These are phyloP conservation scores for Spergularia bocconei DNA, from an alignment of 148 eudicot species.

Conservation along the genomic window DNA sequence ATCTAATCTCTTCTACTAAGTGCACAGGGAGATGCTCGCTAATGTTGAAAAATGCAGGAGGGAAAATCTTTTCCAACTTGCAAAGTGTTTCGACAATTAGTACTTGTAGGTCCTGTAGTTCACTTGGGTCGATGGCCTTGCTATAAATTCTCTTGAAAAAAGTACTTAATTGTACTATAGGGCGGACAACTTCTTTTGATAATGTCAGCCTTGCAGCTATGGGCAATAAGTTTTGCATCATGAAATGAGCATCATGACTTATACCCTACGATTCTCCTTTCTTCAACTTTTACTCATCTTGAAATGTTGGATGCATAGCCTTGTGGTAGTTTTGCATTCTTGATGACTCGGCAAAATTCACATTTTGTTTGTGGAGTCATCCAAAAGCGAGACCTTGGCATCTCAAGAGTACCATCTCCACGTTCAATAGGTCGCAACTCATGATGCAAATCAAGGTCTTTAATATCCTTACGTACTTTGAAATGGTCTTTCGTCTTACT, in stretches of 20 bases:
- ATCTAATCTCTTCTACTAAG: not conserved
- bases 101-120: not conserved
- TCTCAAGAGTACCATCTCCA: not conserved
- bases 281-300: not conserved
- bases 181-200: not conserved
- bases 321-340: constrained; percentile 3
- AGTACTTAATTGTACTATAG: not conserved
- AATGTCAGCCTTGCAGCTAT: not conserved
- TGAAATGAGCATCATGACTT: constrained; percentile 8
- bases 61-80: not conserved
- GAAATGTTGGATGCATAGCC: not conserved
- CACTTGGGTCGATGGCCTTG: not conserved
- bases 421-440: not conserved
- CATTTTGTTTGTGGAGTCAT: not conserved
- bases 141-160: not conserved
- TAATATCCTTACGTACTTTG: not conserved
- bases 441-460: no score
- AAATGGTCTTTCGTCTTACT: not conserved
- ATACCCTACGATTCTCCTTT: not conserved
- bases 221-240: constrained; percentile 6
- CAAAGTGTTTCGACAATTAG: not conserved
- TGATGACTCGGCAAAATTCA: not conserved
- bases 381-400: not conserved
- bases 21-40: not conserved
- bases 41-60: not conserved